These are phyloP conservation scores for Fusarium continuum DNA, from an alignment of 2,329 filamentous ascomycete genomes.

Conservation along the genomic window DNA sequence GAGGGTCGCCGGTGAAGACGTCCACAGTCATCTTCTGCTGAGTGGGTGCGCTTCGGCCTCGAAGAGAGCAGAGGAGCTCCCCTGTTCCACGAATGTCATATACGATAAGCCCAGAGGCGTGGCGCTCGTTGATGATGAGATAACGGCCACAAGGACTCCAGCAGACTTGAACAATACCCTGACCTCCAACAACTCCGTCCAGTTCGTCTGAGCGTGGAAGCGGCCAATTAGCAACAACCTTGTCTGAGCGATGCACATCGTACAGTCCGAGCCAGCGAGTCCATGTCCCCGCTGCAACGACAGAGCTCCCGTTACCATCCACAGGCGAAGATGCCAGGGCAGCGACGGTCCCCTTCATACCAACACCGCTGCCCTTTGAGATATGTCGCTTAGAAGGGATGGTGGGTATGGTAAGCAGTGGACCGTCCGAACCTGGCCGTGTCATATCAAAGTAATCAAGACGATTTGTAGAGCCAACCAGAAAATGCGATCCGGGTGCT, in stretches of 20 bases:
- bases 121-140: conserved; percentile 69
- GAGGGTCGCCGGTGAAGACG: conserved; percentile 57
- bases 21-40: conserved; percentile 67
- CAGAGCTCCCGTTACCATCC: conserved; percentile 45
- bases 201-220: conserved; percentile 68
- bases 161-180: conserved; percentile 67
- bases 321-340: conserved; percentile 60
- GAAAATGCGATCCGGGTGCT: conserved; percentile 64
- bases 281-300: conserved; percentile 71
- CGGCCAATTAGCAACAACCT: conserved; percentile 66
- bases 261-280: conserved; percentile 70
- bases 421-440: conserved; percentile 60
- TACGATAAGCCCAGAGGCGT: conserved; percentile 63
- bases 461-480: conserved; percentile 67
- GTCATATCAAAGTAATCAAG: conserved; percentile 69
- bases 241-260: conserved; percentile 64
- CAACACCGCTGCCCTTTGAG: conserved; percentile 68
- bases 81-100: conserved; percentile 71
- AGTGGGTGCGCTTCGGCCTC: conserved; percentile 58
- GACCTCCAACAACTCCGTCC: conserved; percentile 67
- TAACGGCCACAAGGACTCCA: conserved; percentile 73
- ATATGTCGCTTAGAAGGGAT: conserved; percentile 69
- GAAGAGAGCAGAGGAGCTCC: conserved; percentile 63
- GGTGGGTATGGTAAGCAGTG: conserved; percentile 64
- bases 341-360: conserved; percentile 70